phyloP scores from a whole-genome alignment of 2,329 filamentous ascomycete species.

The Fonsecaea multimorphosa region DNA sequence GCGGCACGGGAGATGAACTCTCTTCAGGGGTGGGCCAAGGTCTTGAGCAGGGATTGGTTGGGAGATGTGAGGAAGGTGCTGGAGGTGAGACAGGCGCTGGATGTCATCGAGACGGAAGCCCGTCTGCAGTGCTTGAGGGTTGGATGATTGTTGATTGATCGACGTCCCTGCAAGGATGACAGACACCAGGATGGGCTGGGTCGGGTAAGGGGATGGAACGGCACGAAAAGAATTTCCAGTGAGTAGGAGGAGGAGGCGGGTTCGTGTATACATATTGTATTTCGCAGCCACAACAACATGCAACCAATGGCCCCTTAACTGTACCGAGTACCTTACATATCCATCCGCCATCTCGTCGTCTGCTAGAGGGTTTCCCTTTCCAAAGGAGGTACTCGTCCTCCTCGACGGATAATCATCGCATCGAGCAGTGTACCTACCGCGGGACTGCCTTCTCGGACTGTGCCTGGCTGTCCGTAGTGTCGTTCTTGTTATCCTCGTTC shows the following conservation, averaged over 20 bases:
- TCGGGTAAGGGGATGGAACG: not conserved
- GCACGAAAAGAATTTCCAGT: not conserved
- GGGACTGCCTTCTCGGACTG: no score
- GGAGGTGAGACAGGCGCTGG: slow-evolving; percentile 93
- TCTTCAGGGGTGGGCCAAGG: slow-evolving; percentile 92
- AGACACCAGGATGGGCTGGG: not conserved
- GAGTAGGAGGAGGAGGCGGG: not conserved
- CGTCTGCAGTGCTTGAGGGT: slow-evolving; percentile 85
- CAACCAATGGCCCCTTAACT: not conserved
- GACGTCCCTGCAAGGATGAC: slow-evolving; percentile 8
- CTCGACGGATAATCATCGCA: no score
- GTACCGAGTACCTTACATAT: no score
- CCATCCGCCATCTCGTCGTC: not conserved
- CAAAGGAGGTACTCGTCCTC: no score
- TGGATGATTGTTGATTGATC: slow-evolving; percentile 57
- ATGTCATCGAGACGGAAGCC: slow-evolving; percentile 92
- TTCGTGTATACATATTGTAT: slow-evolving; percentile 4
- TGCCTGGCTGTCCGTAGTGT: no score
- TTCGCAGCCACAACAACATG: not conserved
- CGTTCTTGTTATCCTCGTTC: no score
- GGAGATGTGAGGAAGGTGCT: slow-evolving; percentile 87
- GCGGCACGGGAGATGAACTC: slow-evolving; percentile 95
- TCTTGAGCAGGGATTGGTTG: slow-evolving; percentile 91
- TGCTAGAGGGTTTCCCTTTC: no score
- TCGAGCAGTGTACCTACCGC: no score